phyloP scores from a whole-genome alignment of 352 stramenopile genomes.

The Globisporangium barbulae region DNA sequence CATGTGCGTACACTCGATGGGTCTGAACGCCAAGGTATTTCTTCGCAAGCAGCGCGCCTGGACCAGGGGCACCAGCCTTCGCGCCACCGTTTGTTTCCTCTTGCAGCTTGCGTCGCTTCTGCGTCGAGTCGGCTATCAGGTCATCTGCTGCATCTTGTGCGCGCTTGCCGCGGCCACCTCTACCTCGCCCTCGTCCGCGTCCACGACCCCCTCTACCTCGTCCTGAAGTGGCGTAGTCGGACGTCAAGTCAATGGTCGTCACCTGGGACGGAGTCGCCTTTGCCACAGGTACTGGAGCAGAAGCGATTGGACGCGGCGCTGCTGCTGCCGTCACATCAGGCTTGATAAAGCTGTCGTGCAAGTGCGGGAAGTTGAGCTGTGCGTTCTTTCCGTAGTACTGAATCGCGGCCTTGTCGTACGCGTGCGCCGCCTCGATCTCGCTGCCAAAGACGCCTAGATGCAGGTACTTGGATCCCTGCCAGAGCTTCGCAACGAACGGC shows the following conservation, averaged over 20 bases:
- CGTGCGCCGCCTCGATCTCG: constrained; percentile 78
- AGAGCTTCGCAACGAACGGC: constrained; percentile 74
- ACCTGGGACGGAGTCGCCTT: constrained; percentile 11
- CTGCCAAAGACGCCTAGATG: constrained; percentile 69
- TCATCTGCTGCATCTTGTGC: constrained; percentile 25
- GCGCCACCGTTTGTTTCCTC: constrained; percentile 2
- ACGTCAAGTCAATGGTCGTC: constrained; percentile 11
- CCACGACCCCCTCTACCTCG: constrained; percentile 27
- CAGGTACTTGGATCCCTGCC: constrained; percentile 59
- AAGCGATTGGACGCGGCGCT: constrained; percentile 3
- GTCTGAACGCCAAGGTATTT: constrained; percentile 75
- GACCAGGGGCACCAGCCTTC: constrained; percentile 1
- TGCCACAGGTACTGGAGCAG: constrained; percentile 5
- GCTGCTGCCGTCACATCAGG: constrained; percentile 28
- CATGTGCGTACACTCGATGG: constrained; percentile 68
- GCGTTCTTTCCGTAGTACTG: constrained; percentile 59
- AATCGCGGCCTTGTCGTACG: constrained; percentile 75
- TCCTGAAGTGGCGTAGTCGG: constrained; percentile 17
- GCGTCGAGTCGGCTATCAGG: not conserved
- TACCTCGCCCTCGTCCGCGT: constrained; percentile 34
- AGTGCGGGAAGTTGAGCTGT: constrained; percentile 78
- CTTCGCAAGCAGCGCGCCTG: constrained; percentile 23
- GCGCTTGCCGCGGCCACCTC: constrained; percentile 53
- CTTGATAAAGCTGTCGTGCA: constrained; percentile 65
- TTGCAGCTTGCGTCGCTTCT: constrained; percentile 35